Percentiles rank a stretch among this genome's conserved stretches.
These are phyloP conservation scores for Blastobotrys persicus DNA, from an alignment of 1,139 yeast species.

Conservation along the genomic window DNA sequence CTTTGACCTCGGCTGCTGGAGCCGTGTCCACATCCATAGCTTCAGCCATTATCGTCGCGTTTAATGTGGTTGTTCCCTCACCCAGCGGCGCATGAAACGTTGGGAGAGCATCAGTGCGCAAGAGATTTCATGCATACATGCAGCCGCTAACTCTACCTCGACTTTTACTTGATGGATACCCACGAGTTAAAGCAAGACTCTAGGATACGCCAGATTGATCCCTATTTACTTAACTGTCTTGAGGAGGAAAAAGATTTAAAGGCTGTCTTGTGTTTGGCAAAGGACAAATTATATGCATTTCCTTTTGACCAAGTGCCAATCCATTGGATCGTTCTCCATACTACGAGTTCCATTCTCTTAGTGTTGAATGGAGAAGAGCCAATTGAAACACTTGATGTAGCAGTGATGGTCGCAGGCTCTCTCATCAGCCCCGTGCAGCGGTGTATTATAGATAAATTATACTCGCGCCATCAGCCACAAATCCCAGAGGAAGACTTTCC, in stretches of 20 bases:
- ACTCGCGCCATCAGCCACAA: not conserved
- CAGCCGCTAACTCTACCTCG: no score
- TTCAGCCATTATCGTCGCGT: constrained; percentile 30
- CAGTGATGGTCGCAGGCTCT: constrained; percentile 17
- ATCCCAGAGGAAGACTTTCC: not conserved
- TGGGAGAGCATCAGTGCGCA: no score
- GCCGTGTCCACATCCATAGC: constrained; percentile 36
- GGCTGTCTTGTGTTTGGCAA: not conserved
- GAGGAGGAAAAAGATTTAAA: not conserved
- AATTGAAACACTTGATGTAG: constrained; percentile 11
- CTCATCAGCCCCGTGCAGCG: constrained; percentile 12
- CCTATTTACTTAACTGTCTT: not conserved
- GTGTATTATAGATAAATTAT: constrained; percentile 4
- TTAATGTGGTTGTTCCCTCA: not conserved
- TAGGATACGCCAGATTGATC: not conserved
- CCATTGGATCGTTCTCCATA: constrained; percentile 15
- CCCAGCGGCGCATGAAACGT: no score
- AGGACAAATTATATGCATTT: constrained; percentile 4
- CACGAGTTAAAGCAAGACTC: not conserved
- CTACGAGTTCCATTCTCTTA: constrained; percentile 12
- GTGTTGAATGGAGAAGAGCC: constrained; percentile 5
- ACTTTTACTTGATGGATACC: not conserved
- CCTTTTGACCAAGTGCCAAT: constrained; percentile 1
- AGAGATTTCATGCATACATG: not conserved
- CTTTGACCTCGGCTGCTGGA: constrained; percentile 7